Percentiles rank a stretch among this genome's conserved stretches.
Conservation (phyloP, 1,284 basidiomycete species). For the Pterulicium gracile region DNA sequence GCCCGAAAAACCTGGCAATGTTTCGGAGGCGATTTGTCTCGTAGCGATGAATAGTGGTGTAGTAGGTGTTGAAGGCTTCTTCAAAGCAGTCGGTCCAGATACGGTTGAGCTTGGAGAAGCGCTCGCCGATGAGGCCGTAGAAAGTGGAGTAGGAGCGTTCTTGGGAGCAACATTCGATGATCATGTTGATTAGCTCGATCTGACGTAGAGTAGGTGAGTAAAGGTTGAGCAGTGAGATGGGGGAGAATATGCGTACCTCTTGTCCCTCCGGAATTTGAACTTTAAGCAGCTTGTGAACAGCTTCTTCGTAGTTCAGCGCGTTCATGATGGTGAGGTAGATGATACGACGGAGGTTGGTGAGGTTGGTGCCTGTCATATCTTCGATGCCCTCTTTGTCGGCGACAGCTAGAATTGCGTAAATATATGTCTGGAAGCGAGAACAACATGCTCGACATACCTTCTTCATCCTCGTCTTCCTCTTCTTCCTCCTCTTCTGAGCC, state of each 20-base stretch:
- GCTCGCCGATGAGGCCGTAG: conserved; percentile 93
- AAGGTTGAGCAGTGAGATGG: background rate
- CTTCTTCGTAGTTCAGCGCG: conserved; percentile 95
- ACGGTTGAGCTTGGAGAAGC: conserved; percentile 92
- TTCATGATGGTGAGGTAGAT: conserved; percentile 99
- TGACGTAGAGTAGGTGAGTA: conserved; percentile 19
- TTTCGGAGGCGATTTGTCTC: conserved; percentile 97
- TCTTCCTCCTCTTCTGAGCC: conserved; percentile 51
- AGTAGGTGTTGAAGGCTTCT: conserved; percentile 83
- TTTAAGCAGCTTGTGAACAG: conserved; percentile 95
- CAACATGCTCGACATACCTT: conserved; percentile 27
- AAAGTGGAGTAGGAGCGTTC: conserved; percentile 95
- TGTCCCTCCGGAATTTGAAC: conserved; percentile 86
- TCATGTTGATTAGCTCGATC: conserved; percentile 97
- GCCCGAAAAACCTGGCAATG: conserved; percentile 94
- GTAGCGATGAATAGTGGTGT: conserved; percentile 95
- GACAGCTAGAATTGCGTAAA: conserved; percentile 28
- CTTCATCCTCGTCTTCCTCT: conserved; percentile 48
- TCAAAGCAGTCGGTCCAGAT: conserved; percentile 90
- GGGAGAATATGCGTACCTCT: conserved; percentile 50
- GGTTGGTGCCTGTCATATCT: conserved; percentile 90
- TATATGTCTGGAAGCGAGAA: conserved; percentile 4
- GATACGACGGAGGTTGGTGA: conserved; percentile 87
- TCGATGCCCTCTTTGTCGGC: conserved; percentile 84
- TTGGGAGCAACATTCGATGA: conserved; percentile 99